Evolutionary conservation across 1,284 basidiomycete genomes (phyloP), one percentile per base, ranked within the genome.

Genomic region (Malassezia restricta): DNA sequence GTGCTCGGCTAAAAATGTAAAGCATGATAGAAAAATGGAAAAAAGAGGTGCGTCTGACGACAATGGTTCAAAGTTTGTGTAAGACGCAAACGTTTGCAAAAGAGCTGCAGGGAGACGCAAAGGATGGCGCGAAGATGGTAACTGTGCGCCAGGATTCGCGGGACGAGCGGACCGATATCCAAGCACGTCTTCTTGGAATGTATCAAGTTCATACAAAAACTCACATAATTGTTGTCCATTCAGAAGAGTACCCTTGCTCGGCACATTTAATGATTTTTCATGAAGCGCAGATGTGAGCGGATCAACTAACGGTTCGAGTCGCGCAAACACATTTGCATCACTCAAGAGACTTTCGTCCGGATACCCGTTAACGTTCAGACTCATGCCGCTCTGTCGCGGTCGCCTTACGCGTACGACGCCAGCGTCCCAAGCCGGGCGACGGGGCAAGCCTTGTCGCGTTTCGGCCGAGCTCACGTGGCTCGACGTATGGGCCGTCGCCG

Each of bases 121-220:
- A n/a, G 66, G 65, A 40, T 66, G 66, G 40, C 49, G 57, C 24
- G 57, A 58, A 27, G 32, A 42, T n/a, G 59, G 49, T 20, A 61
- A 37, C 28, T 56, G 52, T 14, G 60, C 60, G 12, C 41, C 46
- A 8, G 65, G 55, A 31, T 65, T 44, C 20, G 60, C 58, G 8
- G 66, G 64, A 14, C 59, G 57, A 9, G 58, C 38, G 5, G 63
- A 62, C 14, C 59, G 54, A 20, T 57, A 55, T 31, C 66, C 68
- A 11, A 71, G 61, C 43, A 58, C 55, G 8, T 60, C 52, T 35
- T 71, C 65, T 47, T 71, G 68, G 55, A 68, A 71, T 28, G 38
- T 38, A 39, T 66, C 64, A 20, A 71, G 40, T 28, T 59, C 58
- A 43, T 53, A 65, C 15, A 57, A 42, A 24, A 63, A 48, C 32